phyloP scores from a whole-genome alignment of 805 yeast genomes.

The Lipomyces spencermartinsiae region DNA sequence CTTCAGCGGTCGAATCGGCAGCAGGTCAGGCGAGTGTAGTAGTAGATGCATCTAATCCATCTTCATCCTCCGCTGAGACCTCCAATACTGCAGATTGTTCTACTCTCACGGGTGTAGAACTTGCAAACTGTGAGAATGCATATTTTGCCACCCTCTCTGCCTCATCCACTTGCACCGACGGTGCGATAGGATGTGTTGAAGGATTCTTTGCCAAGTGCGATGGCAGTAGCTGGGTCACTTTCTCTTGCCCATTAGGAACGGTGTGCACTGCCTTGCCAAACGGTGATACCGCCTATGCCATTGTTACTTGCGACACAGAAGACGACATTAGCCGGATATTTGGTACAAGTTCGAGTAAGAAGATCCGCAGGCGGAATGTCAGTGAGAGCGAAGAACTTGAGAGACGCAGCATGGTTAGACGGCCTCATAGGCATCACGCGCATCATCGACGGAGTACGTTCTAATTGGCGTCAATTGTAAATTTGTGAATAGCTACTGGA shows the following conservation, averaged over 20 bases:
- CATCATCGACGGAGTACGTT: constrained; percentile 10
- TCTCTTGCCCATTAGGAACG: constrained; percentile 67
- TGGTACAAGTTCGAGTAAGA: constrained; percentile 14
- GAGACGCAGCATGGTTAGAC: neutral
- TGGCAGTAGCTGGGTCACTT: constrained; percentile 61
- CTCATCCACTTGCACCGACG: constrained; percentile 46
- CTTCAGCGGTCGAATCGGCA: neutral
- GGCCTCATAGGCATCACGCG: constrained; percentile 4
- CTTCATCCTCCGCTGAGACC: constrained; percentile 9
- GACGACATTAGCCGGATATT: constrained; percentile 24
- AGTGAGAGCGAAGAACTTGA: neutral
- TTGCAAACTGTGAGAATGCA: constrained; percentile 30
- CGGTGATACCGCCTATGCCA: constrained; percentile 33
- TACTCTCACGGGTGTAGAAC: constrained; percentile 27
- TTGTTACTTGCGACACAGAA: constrained; percentile 34
- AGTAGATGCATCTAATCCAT: neutral
- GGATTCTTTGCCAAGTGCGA: constrained; percentile 65
- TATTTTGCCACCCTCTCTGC: constrained; percentile 21
- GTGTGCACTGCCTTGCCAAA: constrained; percentile 60
- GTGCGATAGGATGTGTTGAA: constrained; percentile 58
- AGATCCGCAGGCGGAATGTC: constrained; percentile 4
- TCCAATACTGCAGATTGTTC: constrained; percentile 10
- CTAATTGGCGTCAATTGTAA: neutral
- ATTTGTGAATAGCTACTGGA: neutral
- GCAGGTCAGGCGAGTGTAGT: neutral